Evolutionary conservation across 257 asterid species (phyloP).

Genomic region (Solanum sejunctum): DNA sequence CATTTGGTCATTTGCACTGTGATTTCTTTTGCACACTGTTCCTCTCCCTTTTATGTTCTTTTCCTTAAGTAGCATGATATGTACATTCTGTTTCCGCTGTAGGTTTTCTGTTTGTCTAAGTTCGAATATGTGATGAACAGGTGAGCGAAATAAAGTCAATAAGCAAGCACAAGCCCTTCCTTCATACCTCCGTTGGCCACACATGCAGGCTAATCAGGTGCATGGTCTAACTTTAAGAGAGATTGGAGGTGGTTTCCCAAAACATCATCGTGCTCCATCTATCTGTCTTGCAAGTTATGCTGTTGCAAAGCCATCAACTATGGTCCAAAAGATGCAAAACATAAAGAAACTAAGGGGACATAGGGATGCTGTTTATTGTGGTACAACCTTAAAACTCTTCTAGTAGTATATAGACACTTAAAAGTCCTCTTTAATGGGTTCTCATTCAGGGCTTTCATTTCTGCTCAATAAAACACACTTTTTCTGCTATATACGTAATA

Average conservation of each 20-base stretch:
- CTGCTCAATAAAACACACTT: background rate
- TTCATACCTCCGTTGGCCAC: slow-evolving; percentile 91
- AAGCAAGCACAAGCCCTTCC: slow-evolving; percentile 43
- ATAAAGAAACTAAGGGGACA: slow-evolving; percentile 83
- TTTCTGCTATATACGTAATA: background rate
- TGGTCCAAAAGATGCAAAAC: slow-evolving; percentile 97
- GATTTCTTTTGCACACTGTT: background rate
- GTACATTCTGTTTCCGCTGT: background rate
- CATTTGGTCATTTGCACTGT: background rate
- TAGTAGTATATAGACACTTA: background rate
- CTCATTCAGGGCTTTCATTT: background rate
- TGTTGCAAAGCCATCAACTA: slow-evolving; percentile 87
- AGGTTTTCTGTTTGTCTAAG: background rate
- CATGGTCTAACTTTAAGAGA: slow-evolving; percentile 90
- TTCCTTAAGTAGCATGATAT: background rate
- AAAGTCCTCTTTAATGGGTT: background rate
- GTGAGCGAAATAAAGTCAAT: slow-evolving; percentile 41
- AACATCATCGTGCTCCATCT: slow-evolving; percentile 92
- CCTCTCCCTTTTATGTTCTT: background rate
- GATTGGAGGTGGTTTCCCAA: slow-evolving; percentile 96
- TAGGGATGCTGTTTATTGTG: slow-evolving; percentile 96
- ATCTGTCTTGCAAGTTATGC: slow-evolving; percentile 85
- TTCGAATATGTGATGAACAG: slow-evolving; percentile 30
- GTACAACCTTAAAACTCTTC: slow-evolving; percentile 24
- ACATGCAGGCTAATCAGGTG: slow-evolving; percentile 86